Conservation (phyloP, 2,329 filamentous ascomycete species). For the Didymella pinodella region DNA sequence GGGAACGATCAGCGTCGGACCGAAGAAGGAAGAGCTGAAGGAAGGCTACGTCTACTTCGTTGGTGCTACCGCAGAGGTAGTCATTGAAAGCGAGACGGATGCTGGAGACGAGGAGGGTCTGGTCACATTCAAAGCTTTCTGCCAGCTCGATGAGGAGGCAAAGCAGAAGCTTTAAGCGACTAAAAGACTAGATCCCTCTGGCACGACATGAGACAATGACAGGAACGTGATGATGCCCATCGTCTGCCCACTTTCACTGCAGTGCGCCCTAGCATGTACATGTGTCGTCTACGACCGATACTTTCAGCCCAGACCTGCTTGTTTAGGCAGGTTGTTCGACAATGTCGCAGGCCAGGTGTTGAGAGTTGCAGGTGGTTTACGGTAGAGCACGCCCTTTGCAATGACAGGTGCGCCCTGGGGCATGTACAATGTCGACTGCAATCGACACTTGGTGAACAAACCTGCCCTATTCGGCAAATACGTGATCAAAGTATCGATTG, state of each 20-base stretch:
- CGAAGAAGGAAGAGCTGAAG: conserved; percentile 73
- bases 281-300: neutral
- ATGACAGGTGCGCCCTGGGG: conserved; percentile 16
- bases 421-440: conserved; percentile 8
- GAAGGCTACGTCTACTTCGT: conserved; percentile 67
- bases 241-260: too few relatives aligned
- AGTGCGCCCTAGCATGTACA: conserved; percentile 10
- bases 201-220: conserved; percentile 5
- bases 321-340: neutral
- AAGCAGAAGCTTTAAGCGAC: conserved; percentile 40
- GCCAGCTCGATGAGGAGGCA: conserved; percentile 67
- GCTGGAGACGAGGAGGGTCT: conserved; percentile 66
- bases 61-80: conserved; percentile 83
- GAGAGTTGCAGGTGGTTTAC: neutral
- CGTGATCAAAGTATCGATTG: neutral
- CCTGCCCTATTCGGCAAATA: neutral
- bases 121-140: conserved; percentile 92
- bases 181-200: neutral
- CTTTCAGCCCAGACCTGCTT: neutral
- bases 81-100: conserved; percentile 72
- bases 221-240: neutral
- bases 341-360: neutral
- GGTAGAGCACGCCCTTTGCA: conserved; percentile 9
- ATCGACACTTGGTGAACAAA: conserved; percentile 4
- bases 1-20: conserved; percentile 84